Evolutionary conservation across 2,329 filamentous ascomycete genomes (phyloP), one percentile per base, ranked within the genome.

Genomic region (Fusarium tupiense): DNA sequence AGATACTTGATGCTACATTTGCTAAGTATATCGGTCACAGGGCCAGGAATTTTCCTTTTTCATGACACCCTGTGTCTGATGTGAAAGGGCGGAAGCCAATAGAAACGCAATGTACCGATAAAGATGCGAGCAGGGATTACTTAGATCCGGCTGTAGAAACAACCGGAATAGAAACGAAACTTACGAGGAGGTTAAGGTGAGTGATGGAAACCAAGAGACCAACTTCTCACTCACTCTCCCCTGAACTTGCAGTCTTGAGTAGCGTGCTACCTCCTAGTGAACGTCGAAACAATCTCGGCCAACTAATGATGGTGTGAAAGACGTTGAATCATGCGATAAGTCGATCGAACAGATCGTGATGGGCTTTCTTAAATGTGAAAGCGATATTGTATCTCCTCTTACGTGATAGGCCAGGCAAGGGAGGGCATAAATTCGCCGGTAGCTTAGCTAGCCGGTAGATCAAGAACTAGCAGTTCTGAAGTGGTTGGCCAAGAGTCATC

Each of bases 371-470:
- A 10, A 47, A 53, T 33, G 56, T 54, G 52, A 66, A 37, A 53
- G 43, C 20, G 53, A 40, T 60, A 35, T 24, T 56, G 67, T 35
- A 47, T 40, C 67, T 44, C 38, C n/a, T 38, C 31, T 60, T 17
- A 26, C 46, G 10, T 60, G 53, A 70, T 66, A 66, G 61, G 67
- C 46, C 47, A 61, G 29, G 26, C 26, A 24, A 43, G 57, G 37
- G 46, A 66, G 47, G 37, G 31, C 29, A 38, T 29, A 49, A 44
- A 64, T 43, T 66, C 53, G 47, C 53, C 24, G 41, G 67, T 44
- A 71, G 53, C 60, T 71, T 50, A 38, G 26, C 67, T 54, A 37
- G 46, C 41, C 16, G 41, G 61, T 66, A 66, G 66, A 70, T 70
- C 41, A 33, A 52, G 29, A n/a, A 65, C 52, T 52, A 31, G 35